These are phyloP conservation scores for Plasmodium coatneyi DNA, from an alignment of 169 alveolate genomes.

Conservation along the genomic window DNA sequence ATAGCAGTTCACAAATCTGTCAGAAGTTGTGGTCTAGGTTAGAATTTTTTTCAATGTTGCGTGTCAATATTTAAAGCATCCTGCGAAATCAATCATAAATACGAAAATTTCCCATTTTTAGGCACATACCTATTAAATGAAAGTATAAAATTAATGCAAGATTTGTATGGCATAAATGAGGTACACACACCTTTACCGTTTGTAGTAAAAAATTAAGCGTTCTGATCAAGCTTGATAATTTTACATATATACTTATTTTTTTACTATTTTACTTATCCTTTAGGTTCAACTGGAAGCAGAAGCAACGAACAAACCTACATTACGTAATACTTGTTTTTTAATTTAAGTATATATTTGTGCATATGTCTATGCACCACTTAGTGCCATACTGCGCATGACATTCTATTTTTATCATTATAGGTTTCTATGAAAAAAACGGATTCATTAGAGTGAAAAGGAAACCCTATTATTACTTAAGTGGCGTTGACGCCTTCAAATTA, in stretches of 20 bases:
- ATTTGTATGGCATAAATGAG: constrained; percentile 59
- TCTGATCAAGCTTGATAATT: not conserved
- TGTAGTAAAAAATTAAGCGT: constrained; percentile 1
- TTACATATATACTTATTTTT: constrained; percentile 23
- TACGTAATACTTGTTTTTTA: constrained; percentile 35
- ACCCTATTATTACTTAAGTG: constrained; percentile 67
- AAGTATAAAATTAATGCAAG: constrained; percentile 72
- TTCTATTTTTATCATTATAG: constrained; percentile 11
- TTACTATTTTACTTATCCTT: constrained; percentile 2
- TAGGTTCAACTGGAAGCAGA: constrained; percentile 76
- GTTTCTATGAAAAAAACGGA: constrained; percentile 71
- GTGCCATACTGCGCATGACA: not conserved
- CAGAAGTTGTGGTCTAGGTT: constrained; percentile 68
- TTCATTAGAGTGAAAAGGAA: constrained; percentile 73
- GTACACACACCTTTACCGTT: constrained; percentile 26
- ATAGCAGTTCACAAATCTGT: constrained; percentile 72
- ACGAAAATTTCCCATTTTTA: constrained; percentile 13
- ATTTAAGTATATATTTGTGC: constrained; percentile 5
- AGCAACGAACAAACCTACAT: constrained; percentile 70
- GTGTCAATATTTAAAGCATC: constrained; percentile 3
- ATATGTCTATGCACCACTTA: not conserved
- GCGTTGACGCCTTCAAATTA: constrained; percentile 73
- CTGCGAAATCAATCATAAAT: not conserved
- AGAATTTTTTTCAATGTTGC: constrained; percentile 1
- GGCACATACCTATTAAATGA: constrained; percentile 69